These are phyloP conservation scores for Dissophora ornata DNA, from an alignment of 192 early-diverging fungal genomes.

Conservation along the genomic window DNA sequence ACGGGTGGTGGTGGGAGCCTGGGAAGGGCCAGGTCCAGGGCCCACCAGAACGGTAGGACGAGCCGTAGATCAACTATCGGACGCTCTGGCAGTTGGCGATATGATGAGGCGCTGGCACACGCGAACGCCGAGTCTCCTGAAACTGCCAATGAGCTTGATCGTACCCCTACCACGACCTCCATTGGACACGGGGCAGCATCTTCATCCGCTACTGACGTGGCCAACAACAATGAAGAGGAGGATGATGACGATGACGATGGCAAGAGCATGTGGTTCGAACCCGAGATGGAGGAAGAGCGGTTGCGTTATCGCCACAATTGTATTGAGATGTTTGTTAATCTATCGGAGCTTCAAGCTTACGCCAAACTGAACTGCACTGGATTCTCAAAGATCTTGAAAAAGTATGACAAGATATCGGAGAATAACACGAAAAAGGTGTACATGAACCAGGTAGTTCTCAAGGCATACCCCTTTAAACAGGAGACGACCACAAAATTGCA, in stretches of 20 bases:
- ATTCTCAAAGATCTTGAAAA: slow-evolving; percentile 96
- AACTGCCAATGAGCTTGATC: slow-evolving; percentile 4
- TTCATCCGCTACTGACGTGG: slow-evolving; percentile 8
- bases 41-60: slow-evolving; percentile 33
- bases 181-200: slow-evolving; percentile 21
- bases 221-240: background rate
- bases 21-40: too few species aligned
- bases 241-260: slow-evolving; percentile 37
- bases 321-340: slow-evolving; percentile 83
- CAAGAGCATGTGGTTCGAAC: slow-evolving; percentile 47
- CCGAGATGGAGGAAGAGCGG: slow-evolving; percentile 51
- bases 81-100: slow-evolving; percentile 48
- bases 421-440: slow-evolving; percentile 76
- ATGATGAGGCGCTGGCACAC: slow-evolving; percentile 36
- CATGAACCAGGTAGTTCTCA: slow-evolving; percentile 71
- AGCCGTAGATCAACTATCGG: slow-evolving; percentile 29
- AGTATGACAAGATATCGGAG: slow-evolving; percentile 95
- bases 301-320: slow-evolving; percentile 59
- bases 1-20: too few species aligned
- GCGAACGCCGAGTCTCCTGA: slow-evolving; percentile 10
- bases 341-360: slow-evolving; percentile 89
- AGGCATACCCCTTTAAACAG: slow-evolving; percentile 75
- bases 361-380: slow-evolving; percentile 91
- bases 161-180: slow-evolving; percentile 12
- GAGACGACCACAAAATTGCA: slow-evolving; percentile 72